Evolutionary conservation across 2,329 filamentous ascomycete genomes (phyloP).

Genomic region (Macrophomina phaseolina): DNA sequence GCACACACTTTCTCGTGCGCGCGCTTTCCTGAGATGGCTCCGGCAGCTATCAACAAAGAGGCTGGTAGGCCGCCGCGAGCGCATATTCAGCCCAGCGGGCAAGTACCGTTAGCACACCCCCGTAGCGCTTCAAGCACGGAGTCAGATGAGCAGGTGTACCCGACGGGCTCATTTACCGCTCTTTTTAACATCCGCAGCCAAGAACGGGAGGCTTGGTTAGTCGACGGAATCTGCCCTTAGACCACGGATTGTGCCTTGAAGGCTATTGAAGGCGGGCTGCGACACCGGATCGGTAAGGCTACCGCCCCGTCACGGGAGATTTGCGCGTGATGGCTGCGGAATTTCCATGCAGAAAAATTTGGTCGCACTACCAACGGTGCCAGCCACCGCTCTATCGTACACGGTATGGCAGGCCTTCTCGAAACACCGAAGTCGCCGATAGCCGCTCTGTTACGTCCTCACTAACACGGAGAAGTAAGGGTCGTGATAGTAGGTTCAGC

Average conservation of each 20-base stretch:
- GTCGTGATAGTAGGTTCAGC: not conserved
- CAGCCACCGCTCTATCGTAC: not conserved
- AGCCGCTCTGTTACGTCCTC: not conserved
- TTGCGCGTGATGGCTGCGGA: constrained; percentile 1
- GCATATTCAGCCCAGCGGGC: constrained; percentile 8
- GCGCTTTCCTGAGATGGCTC: constrained; percentile 1
- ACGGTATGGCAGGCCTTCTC: constrained; percentile 13
- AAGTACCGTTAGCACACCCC: constrained; percentile 14
- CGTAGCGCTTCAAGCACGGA: not conserved
- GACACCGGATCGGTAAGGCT: not conserved
- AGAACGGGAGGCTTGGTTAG: constrained; percentile 19
- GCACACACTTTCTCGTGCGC: not conserved
- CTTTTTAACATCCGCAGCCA: constrained; percentile 22
- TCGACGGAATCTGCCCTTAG: constrained; percentile 14
- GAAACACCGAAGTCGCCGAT: constrained; percentile 5
- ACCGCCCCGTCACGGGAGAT: not conserved
- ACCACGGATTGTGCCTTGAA: constrained; percentile 10
- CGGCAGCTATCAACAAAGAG: constrained; percentile 5
- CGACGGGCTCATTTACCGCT: constrained; percentile 22
- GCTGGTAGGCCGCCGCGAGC: not conserved
- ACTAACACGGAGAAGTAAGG: not conserved
- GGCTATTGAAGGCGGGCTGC: not conserved
- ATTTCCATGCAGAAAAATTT: not conserved
- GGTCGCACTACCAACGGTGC: constrained; percentile 14
- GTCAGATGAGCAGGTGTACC: constrained; percentile 15